Evolutionary conservation across 2,329 filamentous ascomycete genomes (phyloP), one percentile per base, ranked within the genome.

Genomic region (Setomelanomma holmii): DNA sequence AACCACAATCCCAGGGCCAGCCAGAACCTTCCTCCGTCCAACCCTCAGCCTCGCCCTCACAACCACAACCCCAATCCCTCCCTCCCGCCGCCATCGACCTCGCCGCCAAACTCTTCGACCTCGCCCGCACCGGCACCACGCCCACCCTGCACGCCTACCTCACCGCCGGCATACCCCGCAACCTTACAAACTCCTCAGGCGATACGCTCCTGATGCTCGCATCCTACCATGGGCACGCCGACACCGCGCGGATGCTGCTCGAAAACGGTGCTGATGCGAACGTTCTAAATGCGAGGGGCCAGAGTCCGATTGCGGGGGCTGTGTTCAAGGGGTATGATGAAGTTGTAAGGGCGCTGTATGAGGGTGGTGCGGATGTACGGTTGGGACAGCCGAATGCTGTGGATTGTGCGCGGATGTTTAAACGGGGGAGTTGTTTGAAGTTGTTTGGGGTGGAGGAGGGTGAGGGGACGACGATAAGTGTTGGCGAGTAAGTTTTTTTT

Each of bases 181-280:
- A 90, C 63, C 78, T 91, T 71, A 89, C 87, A 19, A 90, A 91
- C 63, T 82, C 88, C 43, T 87, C 89, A 58, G 89, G 88, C 42
- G 88, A 91, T 68, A 89, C 84, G n/a, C 73, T 91, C 54, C 77
- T 91, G 53, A 91, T 91, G 89, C 81, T 91, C 1, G 85, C 88
- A 0, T 82, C 87, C 0, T 91, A 91, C 63, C 82, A 90, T 60
- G 87, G 87, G 10, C 85, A 90, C 48, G 78, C 81, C 1, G 78
- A 82, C 0, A 80, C 89, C 0, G 85, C 87, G 21, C 78, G 76
- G 40, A 77, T 88, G 52, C 79, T 91, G 10, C 71, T 90, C 1
- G 76, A 82, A 22, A 79, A 85, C 52, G 86, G 86, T 1, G 87
- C 86, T 1, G 86, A 90, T 63, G 81, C 87, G 0, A 89, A 91